These are phyloP conservation scores for Cornus controversa DNA, from an alignment of 148 eudicot species.

Conservation along the genomic window DNA sequence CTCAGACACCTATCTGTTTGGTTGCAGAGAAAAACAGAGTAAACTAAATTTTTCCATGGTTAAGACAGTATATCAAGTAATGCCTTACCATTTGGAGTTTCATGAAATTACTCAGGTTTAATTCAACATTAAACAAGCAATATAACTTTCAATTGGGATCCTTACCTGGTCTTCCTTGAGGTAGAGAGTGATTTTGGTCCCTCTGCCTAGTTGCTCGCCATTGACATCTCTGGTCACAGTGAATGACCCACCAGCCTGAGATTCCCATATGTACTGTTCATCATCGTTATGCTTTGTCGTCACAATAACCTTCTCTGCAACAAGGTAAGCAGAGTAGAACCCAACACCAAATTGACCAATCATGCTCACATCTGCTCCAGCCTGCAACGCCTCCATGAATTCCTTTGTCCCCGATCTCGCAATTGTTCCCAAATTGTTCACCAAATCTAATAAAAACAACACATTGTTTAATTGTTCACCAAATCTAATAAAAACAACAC, in stretches of 20 bases:
- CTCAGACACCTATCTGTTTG: not conserved
- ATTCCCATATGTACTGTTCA: conserved; percentile 87
- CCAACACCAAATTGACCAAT: conserved; percentile 95
- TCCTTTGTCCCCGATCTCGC: conserved; percentile 94
- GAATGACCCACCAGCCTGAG: conserved; percentile 90
- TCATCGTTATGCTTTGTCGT: conserved; percentile 89
- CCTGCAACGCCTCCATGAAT: conserved; percentile 93
- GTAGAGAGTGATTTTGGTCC: conserved; percentile 87
- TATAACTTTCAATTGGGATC: not conserved
- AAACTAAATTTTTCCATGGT: not conserved
- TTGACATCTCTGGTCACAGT: conserved; percentile 71
- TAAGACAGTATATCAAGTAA: not conserved
- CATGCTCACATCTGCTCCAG: conserved; percentile 97
- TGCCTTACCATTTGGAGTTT: not conserved
- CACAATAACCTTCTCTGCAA: conserved; percentile 85
- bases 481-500: conserved; percentile 38
- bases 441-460: conserved; percentile 49
- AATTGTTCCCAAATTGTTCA: conserved; percentile 92
- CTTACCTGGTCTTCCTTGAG: conserved; percentile 89
- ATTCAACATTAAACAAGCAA: not conserved
- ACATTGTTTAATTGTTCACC: conserved; percentile 69
- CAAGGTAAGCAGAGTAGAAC: conserved; percentile 87
- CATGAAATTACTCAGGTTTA: not conserved
- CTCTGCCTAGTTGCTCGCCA: conserved; percentile 85
- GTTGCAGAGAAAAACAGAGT: not conserved